Evolutionary conservation across 352 stramenopile species (phyloP).

Genomic region (Phytophthora sojae): DNA sequence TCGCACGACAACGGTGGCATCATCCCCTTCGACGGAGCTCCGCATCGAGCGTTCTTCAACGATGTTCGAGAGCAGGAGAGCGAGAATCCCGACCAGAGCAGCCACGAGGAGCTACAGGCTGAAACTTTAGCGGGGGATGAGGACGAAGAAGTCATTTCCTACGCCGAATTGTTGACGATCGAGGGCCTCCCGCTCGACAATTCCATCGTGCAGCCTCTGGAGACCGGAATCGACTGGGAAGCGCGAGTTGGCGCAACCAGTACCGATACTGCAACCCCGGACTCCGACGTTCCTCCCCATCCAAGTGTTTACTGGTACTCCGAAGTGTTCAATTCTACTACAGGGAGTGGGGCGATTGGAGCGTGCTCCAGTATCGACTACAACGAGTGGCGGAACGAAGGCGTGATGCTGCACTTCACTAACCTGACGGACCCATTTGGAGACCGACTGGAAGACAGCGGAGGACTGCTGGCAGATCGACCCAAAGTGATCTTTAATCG

Average conservation of each 20-base stretch:
- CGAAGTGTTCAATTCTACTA: conserved; percentile 54
- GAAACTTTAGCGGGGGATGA: conserved; percentile 23
- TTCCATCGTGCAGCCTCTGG: conserved; percentile 60
- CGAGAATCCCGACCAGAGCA: conserved; percentile 49
- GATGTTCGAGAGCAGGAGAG: conserved; percentile 66
- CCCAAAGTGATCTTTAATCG: conserved; percentile 95
- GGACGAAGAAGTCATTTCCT: conserved; percentile 56
- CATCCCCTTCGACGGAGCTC: conserved; percentile 86
- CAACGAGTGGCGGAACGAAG: conserved; percentile 94
- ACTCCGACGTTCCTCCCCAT: conserved; percentile 9
- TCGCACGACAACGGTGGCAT: conserved; percentile 77
- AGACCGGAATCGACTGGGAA: conserved; percentile 60
- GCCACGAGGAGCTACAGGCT: conserved; percentile 44
- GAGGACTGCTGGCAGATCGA: conserved; percentile 71
- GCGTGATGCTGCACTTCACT: conserved; percentile 93
- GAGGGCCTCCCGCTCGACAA: conserved; percentile 57
- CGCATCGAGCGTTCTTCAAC: conserved; percentile 84
- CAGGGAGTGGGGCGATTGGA: conserved; percentile 76
- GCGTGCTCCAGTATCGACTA: conserved; percentile 95
- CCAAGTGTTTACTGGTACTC: conserved; percentile 82
- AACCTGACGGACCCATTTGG: conserved; percentile 95
- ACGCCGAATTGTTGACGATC: conserved; percentile 63
- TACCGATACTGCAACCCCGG: conserved; percentile 14
- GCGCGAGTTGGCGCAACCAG: conserved; percentile 26
- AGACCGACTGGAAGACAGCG: conserved; percentile 19